Evolutionary conservation across 352 stramenopile genomes (phyloP), one percentile per base, ranked within the genome.

Genomic region (Globisporangium radiosum): DNA sequence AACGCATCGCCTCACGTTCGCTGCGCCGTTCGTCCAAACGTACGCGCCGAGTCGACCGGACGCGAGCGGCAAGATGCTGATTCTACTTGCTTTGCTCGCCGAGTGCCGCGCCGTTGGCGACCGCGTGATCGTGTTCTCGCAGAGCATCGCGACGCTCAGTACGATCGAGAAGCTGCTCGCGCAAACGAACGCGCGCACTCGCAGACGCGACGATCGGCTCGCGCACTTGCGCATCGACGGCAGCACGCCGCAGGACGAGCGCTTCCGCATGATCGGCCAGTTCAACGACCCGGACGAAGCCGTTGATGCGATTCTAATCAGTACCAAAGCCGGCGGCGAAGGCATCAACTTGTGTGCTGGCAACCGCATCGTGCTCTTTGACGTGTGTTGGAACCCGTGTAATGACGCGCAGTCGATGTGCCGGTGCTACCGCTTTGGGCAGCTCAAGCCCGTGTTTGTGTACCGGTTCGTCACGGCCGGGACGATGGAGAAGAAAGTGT

Each of bases 401-500:
- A 91, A 95, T 25, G 89, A 97, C 52, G 86, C 88, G 0, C 84
- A 97, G 71, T 95, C 88, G 4, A 97, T 97, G 90, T 97, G 90
- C 65, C 85, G 91, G 19, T 96, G 79, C 13, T 97, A 97, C 55
- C 88, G 91, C 8, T 97, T 97, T 66, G 91, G 92, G 1, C 92
- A 98, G 62, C 85, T 72, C 0, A 97, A 97, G 59, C 76, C 81
- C 8, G 91, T 97, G 14, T 97, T 90, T 61, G 90, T 98, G 4
- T 98, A 98, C 55, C 84, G 90, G 0, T 91, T 98, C 25, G 90
- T 98, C 50, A 85, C 88, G 13, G 87, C 80, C 37, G 89, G 87
- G 1, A 97, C 92, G 7, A 96, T 98, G 73, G 92, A 98, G 70
- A 95, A 97, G 62, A 96, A 96, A 54, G 88, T 97, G 15, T 96